Evolutionary conservation across 1,139 yeast genomes (phyloP), one percentile per base, ranked within the genome.

Genomic region (Zygoascus hellenicus): DNA sequence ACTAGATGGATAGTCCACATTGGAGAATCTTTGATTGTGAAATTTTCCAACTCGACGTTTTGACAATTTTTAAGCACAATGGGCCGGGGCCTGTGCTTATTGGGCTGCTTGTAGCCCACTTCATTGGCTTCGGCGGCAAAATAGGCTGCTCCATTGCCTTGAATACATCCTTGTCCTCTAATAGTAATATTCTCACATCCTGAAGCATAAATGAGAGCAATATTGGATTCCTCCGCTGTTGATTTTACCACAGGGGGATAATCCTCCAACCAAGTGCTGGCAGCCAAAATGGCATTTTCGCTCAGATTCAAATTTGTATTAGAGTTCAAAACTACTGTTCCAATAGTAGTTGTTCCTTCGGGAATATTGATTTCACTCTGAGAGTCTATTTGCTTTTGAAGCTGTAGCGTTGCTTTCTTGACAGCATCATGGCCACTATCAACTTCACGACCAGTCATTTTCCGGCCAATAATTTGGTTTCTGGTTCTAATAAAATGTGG

Each of bases 1-100:
- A 45, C 50, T 28, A 48, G 14, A 15, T 48, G 50, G 9, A 48
- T 34, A 28, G 46, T 48, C 50, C 50, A 48, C 50, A 48, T 48
- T n/a, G 50, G 50, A 6, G 50, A 17, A 9, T 38, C 13, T 28
- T 14, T 14, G 10, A 48, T 31, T 2, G 22, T 30, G 16, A 48
- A n/a, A 9, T 31, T 38, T n/a, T 29, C 31, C 9, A 48, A 19
- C 2, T n/a, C 2, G 16, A 48, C 46, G 11, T 42, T 32, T 11
- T 28, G 11, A 40, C 50, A 48, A 28, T 32, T 32, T 42, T 48
- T 48, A 29, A 48, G 38, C 13, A 48, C 48, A 17, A 48, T 29
- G n/a, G 42, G 16, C 10, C 50, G 34, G 9, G 50, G 50, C 22
- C 50, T 37, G 11, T 33, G 29, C 9, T 30, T 40, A 34, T 41